Percentiles rank a stretch among this genome's conserved stretches.
Evolutionary conservation across 108 stramenopile genomes (phyloP).

Genomic region (Fragilariopsis cylindrus): DNA sequence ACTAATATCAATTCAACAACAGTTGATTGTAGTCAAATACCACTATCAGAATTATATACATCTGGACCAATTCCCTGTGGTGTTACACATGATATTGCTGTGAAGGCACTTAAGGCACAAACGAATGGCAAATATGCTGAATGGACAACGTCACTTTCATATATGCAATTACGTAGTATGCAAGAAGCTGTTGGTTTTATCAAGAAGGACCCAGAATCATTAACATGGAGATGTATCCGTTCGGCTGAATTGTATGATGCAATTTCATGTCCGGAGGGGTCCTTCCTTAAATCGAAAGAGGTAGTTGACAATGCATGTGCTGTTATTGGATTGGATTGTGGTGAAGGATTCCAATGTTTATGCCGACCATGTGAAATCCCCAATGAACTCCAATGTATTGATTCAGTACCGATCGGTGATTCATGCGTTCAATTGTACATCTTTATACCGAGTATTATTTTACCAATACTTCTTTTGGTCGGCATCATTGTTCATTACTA

Average conservation of each 20-base stretch:
- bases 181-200: constrained; percentile 47
- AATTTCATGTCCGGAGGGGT: constrained; percentile 39
- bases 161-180: constrained; percentile 48
- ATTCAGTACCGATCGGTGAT: neutral
- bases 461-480: constrained; percentile 25
- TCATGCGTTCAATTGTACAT: constrained; percentile 6
- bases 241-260: constrained; percentile 32
- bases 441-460: constrained; percentile 11
- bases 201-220: constrained; percentile 9
- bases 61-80: constrained; percentile 1
- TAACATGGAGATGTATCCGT: constrained; percentile 30
- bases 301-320: constrained; percentile 28
- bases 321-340: constrained; percentile 27
- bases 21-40: neutral
- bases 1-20: neutral
- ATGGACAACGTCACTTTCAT: constrained; percentile 36
- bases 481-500: constrained; percentile 25
- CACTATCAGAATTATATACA: constrained; percentile 6
- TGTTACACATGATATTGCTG: constrained; percentile 12
- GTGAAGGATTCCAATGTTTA: constrained; percentile 29
- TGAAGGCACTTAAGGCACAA: neutral
- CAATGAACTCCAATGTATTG: constrained; percentile 1
- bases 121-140: constrained; percentile 34
- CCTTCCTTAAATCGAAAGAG: constrained; percentile 5
- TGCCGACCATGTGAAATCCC: constrained; percentile 28